phyloP scores from a whole-genome alignment of 805 yeast genomes.

The Starmerella kuoi region DNA sequence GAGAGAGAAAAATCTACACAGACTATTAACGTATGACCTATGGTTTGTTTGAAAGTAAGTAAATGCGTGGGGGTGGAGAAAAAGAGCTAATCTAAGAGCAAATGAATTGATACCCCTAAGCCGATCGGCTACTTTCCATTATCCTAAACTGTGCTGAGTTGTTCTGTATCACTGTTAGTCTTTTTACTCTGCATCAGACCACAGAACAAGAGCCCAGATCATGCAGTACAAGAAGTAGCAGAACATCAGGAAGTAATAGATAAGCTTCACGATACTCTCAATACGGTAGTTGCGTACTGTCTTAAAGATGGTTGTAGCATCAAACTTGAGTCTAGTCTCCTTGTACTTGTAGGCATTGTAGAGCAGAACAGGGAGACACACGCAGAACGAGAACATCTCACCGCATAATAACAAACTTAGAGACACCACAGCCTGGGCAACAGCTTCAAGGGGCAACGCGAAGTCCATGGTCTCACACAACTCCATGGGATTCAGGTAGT shows the following conservation, averaged over 20 bases:
- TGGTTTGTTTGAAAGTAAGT: too few species aligned
- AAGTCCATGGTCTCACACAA: conserved; percentile 82
- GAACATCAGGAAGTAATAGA: conserved; percentile 81
- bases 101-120: too few species aligned
- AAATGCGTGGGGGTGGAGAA: too few species aligned
- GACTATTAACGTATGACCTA: too few species aligned
- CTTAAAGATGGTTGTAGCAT: conserved; percentile 95
- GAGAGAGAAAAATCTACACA: too few species aligned
- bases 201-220: conserved; percentile 37
- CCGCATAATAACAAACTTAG: conserved; percentile 68
- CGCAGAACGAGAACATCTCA: conserved; percentile 77
- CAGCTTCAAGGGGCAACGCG: conserved; percentile 59
- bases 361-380: conserved; percentile 73
- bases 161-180: too few species aligned
- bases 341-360: conserved; percentile 71
- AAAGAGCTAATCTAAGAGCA: too few species aligned
- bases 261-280: conserved; percentile 81
- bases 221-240: conserved; percentile 91
- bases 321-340: conserved; percentile 72
- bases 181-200: conserved; percentile 9
- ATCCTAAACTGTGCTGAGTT: too few species aligned
- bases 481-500: conserved; percentile 94
- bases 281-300: conserved; percentile 85
- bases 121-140: too few species aligned
- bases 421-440: conserved; percentile 54